Conservation (phyloP, 495 filamentous ascomycete genomes). For the Glutinoglossum americanum region DNA sequence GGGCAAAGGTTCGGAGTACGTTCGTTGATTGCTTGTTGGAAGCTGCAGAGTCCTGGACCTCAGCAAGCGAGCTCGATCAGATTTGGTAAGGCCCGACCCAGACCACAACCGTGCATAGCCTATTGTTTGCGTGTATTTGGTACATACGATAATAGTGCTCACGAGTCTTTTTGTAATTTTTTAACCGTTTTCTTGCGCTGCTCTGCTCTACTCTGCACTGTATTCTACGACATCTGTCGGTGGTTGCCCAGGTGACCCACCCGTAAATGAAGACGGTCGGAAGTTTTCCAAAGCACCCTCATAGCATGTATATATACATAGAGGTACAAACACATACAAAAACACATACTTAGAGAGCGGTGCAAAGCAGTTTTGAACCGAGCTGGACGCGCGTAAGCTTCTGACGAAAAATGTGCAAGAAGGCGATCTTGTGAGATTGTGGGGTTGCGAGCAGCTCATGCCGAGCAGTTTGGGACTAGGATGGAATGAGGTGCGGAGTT, state of each 20-base stretch:
- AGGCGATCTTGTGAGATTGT: too few relatives aligned
- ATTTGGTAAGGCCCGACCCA: slow-evolving; percentile 1
- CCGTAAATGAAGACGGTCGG: not conserved
- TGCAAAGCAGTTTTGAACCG: too few relatives aligned
- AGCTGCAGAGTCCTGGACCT: not conserved
- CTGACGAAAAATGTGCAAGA: too few relatives aligned
- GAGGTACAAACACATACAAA: too few relatives aligned
- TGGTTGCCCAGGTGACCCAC: not conserved
- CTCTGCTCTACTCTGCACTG: not conserved
- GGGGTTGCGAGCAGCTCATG: too few relatives aligned
- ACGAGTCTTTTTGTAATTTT: too few relatives aligned
- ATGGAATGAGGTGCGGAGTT: not conserved
- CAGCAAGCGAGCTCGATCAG: not conserved
- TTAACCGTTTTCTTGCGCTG: too few relatives aligned
- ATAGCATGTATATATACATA: too few relatives aligned
- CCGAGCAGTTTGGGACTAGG: not conserved
- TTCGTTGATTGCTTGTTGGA: not conserved
- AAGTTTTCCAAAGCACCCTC: not conserved
- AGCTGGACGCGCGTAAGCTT: too few relatives aligned
- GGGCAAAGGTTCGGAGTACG: not conserved
- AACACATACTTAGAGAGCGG: too few relatives aligned
- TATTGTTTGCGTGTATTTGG: too few relatives aligned
- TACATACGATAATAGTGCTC: not conserved
- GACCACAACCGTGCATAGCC: not conserved
- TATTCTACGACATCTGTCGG: not conserved